phyloP scores from a whole-genome alignment of 208 protist genomes.

The Acanthamoeba triangularis region DNA sequence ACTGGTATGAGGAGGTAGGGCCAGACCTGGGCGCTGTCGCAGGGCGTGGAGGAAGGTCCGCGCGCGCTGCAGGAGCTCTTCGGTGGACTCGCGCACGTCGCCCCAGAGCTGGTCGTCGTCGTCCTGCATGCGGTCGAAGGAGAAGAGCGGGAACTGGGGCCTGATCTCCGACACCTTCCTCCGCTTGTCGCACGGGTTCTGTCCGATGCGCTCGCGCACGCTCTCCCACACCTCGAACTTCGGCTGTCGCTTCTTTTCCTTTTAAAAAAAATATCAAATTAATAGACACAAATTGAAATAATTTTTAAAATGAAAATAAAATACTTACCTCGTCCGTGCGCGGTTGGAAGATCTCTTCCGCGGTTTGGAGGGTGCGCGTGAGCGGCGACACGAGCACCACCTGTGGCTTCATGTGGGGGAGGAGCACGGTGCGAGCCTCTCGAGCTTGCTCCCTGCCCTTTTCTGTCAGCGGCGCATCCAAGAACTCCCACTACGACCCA shows the following conservation, averaged over 20 bases:
- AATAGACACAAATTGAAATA: neutral
- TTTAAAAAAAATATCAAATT: too few relatives aligned
- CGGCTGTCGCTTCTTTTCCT: neutral
- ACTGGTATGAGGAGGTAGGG: too few relatives aligned
- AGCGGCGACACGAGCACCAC: constrained; percentile 59
- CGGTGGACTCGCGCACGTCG: constrained; percentile 14
- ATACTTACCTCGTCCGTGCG: neutral
- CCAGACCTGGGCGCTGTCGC: constrained; percentile 1
- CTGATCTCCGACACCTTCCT: neutral
- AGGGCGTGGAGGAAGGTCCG: neutral
- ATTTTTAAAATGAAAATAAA: neutral
- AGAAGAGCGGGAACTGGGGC: constrained; percentile 36
- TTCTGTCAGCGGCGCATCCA: constrained; percentile 20
- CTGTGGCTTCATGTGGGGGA: constrained; percentile 35
- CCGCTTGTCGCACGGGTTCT: constrained; percentile 59
- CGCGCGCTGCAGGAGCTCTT: neutral
- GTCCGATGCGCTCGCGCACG: constrained; percentile 1
- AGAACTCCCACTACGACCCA: neutral
- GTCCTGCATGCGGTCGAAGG: constrained; percentile 9
- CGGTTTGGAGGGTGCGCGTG: constrained; percentile 27
- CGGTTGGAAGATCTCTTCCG: neutral
- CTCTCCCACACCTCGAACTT: constrained; percentile 38
- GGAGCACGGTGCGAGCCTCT: neutral
- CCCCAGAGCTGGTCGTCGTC: constrained; percentile 24
- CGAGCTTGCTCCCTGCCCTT: constrained; percentile 29